phyloP scores from a whole-genome alignment of 805 yeast genomes.

The Yamadazyma takamatsuzukensis region DNA sequence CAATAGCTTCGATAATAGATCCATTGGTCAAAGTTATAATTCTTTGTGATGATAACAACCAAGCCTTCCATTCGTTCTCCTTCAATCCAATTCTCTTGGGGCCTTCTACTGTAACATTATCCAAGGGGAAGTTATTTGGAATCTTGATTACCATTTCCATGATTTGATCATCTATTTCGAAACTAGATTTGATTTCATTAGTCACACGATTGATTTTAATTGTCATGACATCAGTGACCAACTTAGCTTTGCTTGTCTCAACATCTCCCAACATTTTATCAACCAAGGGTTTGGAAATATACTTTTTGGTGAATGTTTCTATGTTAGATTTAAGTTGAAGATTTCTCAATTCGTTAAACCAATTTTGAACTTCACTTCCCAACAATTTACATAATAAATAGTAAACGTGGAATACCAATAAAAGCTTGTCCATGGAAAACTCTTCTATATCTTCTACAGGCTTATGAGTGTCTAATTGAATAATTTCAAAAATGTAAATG shows the following conservation, averaged over 20 bases:
- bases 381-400: conserved; percentile 47
- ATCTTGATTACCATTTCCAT: conserved; percentile 74
- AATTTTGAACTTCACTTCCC: conserved; percentile 57
- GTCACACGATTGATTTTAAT: conserved; percentile 59
- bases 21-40: conserved; percentile 74
- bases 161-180: conserved; percentile 81
- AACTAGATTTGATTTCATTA: conserved; percentile 68
- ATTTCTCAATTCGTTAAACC: conserved; percentile 72
- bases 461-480: conserved; percentile 39
- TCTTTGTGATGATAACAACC: conserved; percentile 89
- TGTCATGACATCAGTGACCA: conserved; percentile 40
- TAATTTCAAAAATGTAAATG: conserved; percentile 47
- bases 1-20: conserved; percentile 63
- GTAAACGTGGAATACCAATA: conserved; percentile 47
- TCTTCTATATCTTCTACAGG: conserved; percentile 13
- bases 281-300: conserved; percentile 64
- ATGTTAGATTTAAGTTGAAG: conserved; percentile 56
- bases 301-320: conserved; percentile 58
- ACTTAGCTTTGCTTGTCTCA: conserved; percentile 33
- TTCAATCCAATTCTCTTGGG: conserved; percentile 80
- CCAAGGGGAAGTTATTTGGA: conserved; percentile 76
- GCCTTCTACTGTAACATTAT: conserved; percentile 72
- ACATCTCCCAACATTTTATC: conserved; percentile 53
- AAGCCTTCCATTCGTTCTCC: conserved; percentile 90
- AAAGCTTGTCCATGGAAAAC: conserved; percentile 3